Evolutionary conservation across 345 rosid species (phyloP), one percentile per base, ranked within the genome.

Genomic region (Gossypium herbaceum): DNA sequence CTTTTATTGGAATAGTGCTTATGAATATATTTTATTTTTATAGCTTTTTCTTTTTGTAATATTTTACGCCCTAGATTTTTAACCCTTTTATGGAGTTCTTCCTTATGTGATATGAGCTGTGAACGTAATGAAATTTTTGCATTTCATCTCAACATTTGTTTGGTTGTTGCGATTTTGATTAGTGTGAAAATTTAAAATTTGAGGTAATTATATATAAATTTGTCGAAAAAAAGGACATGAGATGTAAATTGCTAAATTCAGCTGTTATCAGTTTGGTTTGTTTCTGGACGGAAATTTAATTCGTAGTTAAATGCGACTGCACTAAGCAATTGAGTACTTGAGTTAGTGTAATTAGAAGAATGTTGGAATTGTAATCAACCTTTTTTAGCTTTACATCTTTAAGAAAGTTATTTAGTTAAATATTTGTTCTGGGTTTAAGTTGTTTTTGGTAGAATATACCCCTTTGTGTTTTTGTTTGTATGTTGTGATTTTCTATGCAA

Each of bases 21-120:
- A 20, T 68, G 15, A 16, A 69, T 68, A 50, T 45, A 10, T 65
- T 65, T 47, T 61, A 15, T 16, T 45, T 45, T 45, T 58, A 58
- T 22, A 22, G 15, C 15, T 24, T 55, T 58, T 55, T 58, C 22
- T 55, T 58, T 20, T 58, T 1, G 4, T 24, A 19, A 3, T 19
- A 1, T 20, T 45, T 12, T 67, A 68, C 29, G 73, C 73, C 73
- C 73, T 69, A 69, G 16, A 69, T 69, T 69, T 7, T 69, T 69
- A 69, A 16, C 16, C 12, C 16, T 17, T 69, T 27, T 51, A 19
- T 51, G 45, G 24, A 29, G 60, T 68, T 68, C 17, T 68, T 24
- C 20, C 3, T 15, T 3, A 50, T 34, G 0, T 24, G 57, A 24
- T 20, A 1, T 7, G 13, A 44, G 71, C 13, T 66, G n/a, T 45